Percentiles rank a stretch among this genome's conserved stretches.
Conservation (phyloP, 2,329 filamentous ascomycete genomes). For the Paradendryphiella salina region DNA sequence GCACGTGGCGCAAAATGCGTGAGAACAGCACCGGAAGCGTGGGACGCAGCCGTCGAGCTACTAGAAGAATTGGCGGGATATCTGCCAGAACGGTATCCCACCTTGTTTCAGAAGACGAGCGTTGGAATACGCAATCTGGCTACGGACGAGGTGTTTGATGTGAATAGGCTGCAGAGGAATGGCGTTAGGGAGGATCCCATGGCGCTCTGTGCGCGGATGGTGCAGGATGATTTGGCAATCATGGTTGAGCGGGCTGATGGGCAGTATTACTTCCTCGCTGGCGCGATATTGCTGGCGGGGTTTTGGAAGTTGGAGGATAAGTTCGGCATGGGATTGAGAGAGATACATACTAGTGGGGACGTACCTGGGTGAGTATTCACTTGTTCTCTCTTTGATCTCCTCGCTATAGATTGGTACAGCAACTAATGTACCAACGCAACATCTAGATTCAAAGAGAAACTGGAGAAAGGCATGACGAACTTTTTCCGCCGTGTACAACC, state of each 20-base stretch:
- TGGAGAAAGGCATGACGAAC: slow-evolving; percentile 78
- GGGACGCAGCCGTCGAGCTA: slow-evolving; percentile 72
- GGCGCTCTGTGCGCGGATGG: slow-evolving; percentile 69
- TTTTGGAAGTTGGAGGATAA: slow-evolving; percentile 87
- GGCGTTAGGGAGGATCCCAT: slow-evolving; percentile 70
- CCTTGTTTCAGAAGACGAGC: slow-evolving; percentile 63
- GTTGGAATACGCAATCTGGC: slow-evolving; percentile 65
- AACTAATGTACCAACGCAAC: neutral
- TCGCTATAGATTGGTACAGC: too few relatives aligned
- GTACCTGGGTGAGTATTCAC: slow-evolving; percentile 60
- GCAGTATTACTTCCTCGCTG: slow-evolving; percentile 79
- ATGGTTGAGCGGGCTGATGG: slow-evolving; percentile 79
- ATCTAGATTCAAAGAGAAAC: slow-evolving; percentile 61
- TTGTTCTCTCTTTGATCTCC: neutral
- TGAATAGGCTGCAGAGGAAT: slow-evolving; percentile 62
- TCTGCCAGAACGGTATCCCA: slow-evolving; percentile 74
- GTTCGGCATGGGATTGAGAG: slow-evolving; percentile 73
- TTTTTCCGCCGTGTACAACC: slow-evolving; percentile 72
- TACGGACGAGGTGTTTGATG: slow-evolving; percentile 73
- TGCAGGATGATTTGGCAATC: slow-evolving; percentile 81
- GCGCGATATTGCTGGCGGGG: slow-evolving; percentile 73
- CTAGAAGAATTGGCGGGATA: slow-evolving; percentile 73
- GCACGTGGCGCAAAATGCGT: slow-evolving; percentile 70
- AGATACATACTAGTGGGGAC: slow-evolving; percentile 77
- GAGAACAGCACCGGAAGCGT: slow-evolving; percentile 69